Evolutionary conservation across 176 grass and related monocot genomes (phyloP).

Genomic region (Typha latifolia): DNA sequence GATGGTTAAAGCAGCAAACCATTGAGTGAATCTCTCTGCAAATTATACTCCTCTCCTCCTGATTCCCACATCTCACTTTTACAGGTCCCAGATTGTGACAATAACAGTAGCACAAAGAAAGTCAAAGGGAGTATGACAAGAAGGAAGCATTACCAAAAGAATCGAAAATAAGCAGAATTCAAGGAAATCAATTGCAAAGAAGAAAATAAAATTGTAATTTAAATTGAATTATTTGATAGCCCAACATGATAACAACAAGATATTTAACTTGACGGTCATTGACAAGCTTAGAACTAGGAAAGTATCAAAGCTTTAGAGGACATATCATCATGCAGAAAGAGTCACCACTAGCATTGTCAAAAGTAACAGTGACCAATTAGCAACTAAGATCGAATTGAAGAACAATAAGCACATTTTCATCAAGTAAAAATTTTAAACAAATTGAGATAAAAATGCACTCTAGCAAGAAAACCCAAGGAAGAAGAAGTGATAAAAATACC

Average conservation of each 20-base stretch:
- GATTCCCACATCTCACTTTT: constrained; percentile 73
- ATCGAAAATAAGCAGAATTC: too few relatives aligned
- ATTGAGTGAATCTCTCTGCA: constrained; percentile 50
- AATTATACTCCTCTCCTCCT: constrained; percentile 45
- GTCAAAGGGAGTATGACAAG: background rate
- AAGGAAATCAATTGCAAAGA: too few relatives aligned
- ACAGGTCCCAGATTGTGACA: constrained; percentile 16
- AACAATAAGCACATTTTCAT: background rate
- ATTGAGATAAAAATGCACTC: constrained; percentile 17
- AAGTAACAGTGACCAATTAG: background rate
- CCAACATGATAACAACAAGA: background rate
- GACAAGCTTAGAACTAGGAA: too few relatives aligned
- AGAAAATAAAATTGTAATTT: background rate
- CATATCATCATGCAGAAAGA: too few relatives aligned
- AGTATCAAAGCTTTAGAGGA: too few relatives aligned
- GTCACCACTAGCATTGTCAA: background rate
- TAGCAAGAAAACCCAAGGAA: constrained; percentile 19
- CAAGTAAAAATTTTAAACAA: background rate
- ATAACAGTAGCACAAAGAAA: constrained; percentile 1
- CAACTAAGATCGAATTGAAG: constrained; percentile 23
- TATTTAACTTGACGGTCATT: background rate
- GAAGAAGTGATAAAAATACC: constrained; percentile 16
- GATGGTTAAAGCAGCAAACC: constrained; percentile 30
- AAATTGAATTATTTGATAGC: background rate
- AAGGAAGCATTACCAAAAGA: too few relatives aligned